Base-by-base conservation (phyloP, 2,329 filamentous ascomycete genomes). In the Sclerotiophoma versabilis region DNA sequence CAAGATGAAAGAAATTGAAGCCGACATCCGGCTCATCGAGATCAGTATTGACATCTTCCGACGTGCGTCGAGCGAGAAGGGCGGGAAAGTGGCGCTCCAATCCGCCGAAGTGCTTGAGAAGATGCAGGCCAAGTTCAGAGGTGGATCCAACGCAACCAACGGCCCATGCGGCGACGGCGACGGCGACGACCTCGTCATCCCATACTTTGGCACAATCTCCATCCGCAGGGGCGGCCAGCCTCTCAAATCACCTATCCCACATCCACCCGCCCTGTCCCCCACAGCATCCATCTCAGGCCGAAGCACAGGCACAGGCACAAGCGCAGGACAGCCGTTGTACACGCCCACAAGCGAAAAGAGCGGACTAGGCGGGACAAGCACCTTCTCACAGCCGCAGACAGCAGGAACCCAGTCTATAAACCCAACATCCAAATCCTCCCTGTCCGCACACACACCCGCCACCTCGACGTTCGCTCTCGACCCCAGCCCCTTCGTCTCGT, bases 151-250 rank as follows among this genome's bases (percentile, higher is more conserved):
- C 23, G 29, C 36, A 5, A 49, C 30, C 37, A 47, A 47, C 26
- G 27, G 27, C 2, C 22, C 26, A 10, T 53, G 42, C 27, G 29
- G 39, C 7, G 54, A 58, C 9, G 47, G 53, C 5, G 53, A 59
- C 2, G 65, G 62, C 41, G 26, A 38, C 8, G 64, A 71, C 14
- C 69, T 77, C 22, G 70, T 75, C 2, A 77, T 77, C 27, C 75
- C 75, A 0, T 77, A 76, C 60, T 77, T 77, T 36, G 75, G 75
- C 26, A 76, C 75, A n/a, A 74, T 77, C 11, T 70, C 71, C 1
- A 69, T 77, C 38, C 64, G 65, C 19, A 57, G 66, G 17, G 74
- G 73, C 14, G 69, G 69, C 8, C 60, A 63, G 19, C 29, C 53
- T 7, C 2, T 36, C 3, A 43, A 26, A 11, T 22, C 36, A 12